Percentiles rank a stretch among this genome's conserved stretches.
Evolutionary conservation across 2,329 filamentous ascomycete species (phyloP).

Genomic region (Aureobasidium uvarum): DNA sequence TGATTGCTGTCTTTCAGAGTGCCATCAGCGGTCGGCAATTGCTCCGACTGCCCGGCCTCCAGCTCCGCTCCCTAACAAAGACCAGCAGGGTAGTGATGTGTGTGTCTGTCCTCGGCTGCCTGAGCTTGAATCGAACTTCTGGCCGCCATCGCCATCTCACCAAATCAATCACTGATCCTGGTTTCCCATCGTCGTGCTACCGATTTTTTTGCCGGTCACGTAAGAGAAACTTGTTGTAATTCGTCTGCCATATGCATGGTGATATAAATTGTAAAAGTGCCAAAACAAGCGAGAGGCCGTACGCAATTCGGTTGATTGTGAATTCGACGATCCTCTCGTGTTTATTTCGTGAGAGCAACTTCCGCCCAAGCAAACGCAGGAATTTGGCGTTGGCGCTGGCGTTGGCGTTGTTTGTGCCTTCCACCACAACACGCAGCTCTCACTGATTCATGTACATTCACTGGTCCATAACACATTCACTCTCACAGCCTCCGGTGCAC

Average conservation of each 20-base stretch:
- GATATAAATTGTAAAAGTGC: neutral
- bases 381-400: neutral
- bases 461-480: neutral
- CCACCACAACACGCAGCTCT: neutral
- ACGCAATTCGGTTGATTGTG: neutral
- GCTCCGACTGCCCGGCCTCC: neutral
- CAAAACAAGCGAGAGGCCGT: conserved; percentile 16
- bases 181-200: neutral
- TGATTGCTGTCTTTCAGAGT: neutral
- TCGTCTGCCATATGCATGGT: neutral
- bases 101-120: neutral
- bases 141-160: neutral
- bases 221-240: neutral
- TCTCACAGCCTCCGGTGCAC: conserved; percentile 1
- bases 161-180: neutral
- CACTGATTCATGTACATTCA: neutral
- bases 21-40: neutral
- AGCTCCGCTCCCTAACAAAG: conserved; percentile 5
- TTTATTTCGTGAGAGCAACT: neutral
- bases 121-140: neutral
- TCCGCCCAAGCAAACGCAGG: neutral
- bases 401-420: neutral
- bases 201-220: neutral
- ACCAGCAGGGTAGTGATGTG: neutral
- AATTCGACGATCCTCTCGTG: neutral